Evolutionary conservation across 2,329 filamentous ascomycete species (phyloP), one percentile per base, ranked within the genome.

Genomic region (Graphiopsis chlorocephala): DNA sequence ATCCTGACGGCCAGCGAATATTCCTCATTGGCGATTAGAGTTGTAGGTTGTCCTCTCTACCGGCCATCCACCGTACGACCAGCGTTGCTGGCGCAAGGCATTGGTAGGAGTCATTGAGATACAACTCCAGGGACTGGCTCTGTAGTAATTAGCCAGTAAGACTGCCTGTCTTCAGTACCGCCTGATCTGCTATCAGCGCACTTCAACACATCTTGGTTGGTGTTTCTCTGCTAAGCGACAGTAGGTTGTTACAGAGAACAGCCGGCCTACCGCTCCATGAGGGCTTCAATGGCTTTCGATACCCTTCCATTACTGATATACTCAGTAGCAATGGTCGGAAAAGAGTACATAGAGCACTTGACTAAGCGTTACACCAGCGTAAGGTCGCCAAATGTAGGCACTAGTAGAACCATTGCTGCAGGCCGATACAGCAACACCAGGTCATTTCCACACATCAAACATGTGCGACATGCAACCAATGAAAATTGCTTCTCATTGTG

Each of bases 131-230:
- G 38, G n/a, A 20, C n/a, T 45, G 38, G 38, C 8, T 20, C 38
- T 20, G 38, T 45, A 45, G 38, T 42, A 42, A 45, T n/a, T n/a
- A 45, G 20, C 20, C 6, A 6, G 8, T n/a, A 45, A 20, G n/a
- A n/a, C 3, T 11, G 38, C n/a, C 28, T 47, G 35, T 45, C 38
- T 38, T 56, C 15, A 29, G 50, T 38, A 20, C n/a, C n/a, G 53
- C 26, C n/a, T 20, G 53, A 25, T n/a, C 31, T 56, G 53, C n/a
- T 56, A 31, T 56, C 53, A 56, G 53, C 53, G 29, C n/a, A n/a
- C 31, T 38, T 38, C 29, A 20, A 15, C n/a, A 23, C 28, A 56
- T 26, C 28, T 23, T 35, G 53, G 29, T 20, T 56, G 53, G n/a
- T 35, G 31, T 35, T 33, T 23, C 17, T 14, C 31, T 14, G 31